These are phyloP conservation scores for Juncus effusus DNA, from an alignment of 176 grass and related monocot genomes.

Conservation along the genomic window DNA sequence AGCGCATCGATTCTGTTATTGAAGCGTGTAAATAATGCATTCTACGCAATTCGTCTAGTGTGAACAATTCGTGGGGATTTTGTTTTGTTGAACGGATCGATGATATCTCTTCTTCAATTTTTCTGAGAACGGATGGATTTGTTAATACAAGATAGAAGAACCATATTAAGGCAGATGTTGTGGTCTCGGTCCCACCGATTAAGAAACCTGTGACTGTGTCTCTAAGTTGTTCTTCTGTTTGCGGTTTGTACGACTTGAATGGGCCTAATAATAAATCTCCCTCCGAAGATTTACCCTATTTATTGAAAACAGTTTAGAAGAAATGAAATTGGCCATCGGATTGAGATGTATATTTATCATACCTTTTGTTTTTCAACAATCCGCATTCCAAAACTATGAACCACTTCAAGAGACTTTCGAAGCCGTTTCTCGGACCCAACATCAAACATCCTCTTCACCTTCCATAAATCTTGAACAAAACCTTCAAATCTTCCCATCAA, in stretches of 20 bases:
- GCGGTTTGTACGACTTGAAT: constrained; percentile 41
- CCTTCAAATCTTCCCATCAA: constrained; percentile 21
- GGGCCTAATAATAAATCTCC: constrained; percentile 47
- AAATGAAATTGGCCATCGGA: no score
- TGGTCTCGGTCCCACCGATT: constrained; percentile 52
- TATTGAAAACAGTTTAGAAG: no score
- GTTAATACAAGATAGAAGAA: constrained; percentile 67
- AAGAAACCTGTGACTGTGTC: constrained; percentile 62
- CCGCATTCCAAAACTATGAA: constrained; percentile 24
- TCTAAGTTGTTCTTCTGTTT: constrained; percentile 33
- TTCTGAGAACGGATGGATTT: constrained; percentile 35
- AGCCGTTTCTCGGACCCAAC: constrained; percentile 49
- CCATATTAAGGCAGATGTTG: constrained; percentile 51
- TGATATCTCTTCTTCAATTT: constrained; percentile 29
- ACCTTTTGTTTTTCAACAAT: constrained; percentile 27
- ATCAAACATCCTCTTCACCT: constrained; percentile 24
- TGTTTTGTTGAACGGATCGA: neutral
- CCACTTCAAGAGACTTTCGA: constrained; percentile 16
- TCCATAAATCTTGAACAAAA: constrained; percentile 19
- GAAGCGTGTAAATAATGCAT: constrained; percentile 61
- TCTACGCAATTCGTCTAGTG: constrained; percentile 33
- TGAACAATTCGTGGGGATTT: neutral
- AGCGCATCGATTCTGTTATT: constrained; percentile 58
- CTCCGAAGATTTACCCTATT: neutral
- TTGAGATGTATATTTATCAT: neutral